Conservation (phyloP, 495 filamentous ascomycete species). For the Hypoxylon cercidicola region DNA sequence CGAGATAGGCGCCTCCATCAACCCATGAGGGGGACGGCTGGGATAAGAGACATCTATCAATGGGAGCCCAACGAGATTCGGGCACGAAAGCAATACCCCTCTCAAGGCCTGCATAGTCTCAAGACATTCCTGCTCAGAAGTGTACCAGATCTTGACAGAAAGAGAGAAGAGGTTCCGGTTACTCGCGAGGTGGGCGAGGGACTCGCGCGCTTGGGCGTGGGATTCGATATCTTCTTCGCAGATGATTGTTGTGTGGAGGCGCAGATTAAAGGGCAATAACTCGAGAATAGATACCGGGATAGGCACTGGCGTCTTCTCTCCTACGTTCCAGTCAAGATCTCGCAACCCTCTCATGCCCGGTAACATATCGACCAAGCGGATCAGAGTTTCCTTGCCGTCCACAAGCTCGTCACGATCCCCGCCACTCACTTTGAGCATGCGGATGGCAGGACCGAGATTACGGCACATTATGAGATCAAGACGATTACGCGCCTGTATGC, state of each 20-base stretch:
- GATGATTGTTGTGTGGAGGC: constrained; percentile 2
- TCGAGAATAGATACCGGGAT: constrained; percentile 5
- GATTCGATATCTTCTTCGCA: neutral
- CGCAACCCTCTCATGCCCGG: constrained; percentile 22
- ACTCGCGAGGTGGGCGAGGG: constrained; percentile 19
- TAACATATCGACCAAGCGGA: constrained; percentile 15
- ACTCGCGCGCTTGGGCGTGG: constrained; percentile 10
- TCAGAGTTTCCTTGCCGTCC: constrained; percentile 8
- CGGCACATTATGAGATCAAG: constrained; percentile 5
- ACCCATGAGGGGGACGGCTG: neutral
- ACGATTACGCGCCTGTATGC: constrained; percentile 1
- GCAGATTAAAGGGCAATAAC: neutral
- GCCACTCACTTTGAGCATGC: constrained; percentile 3
- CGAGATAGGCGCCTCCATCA: neutral
- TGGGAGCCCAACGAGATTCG: constrained; percentile 17
- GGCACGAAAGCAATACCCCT: constrained; percentile 26
- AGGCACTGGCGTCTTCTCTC: constrained; percentile 1
- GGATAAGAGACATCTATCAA: constrained; percentile 19
- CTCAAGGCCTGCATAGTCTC: constrained; percentile 23
- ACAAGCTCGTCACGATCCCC: constrained; percentile 6
- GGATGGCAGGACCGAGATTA: constrained; percentile 1
- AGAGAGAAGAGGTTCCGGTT: constrained; percentile 24
- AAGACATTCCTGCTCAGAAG: constrained; percentile 13
- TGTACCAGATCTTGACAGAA: constrained; percentile 18
- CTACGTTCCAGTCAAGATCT: constrained; percentile 3